Conservation (phyloP, 1,284 basidiomycete species). For the Sphagnurus paluster region DNA sequence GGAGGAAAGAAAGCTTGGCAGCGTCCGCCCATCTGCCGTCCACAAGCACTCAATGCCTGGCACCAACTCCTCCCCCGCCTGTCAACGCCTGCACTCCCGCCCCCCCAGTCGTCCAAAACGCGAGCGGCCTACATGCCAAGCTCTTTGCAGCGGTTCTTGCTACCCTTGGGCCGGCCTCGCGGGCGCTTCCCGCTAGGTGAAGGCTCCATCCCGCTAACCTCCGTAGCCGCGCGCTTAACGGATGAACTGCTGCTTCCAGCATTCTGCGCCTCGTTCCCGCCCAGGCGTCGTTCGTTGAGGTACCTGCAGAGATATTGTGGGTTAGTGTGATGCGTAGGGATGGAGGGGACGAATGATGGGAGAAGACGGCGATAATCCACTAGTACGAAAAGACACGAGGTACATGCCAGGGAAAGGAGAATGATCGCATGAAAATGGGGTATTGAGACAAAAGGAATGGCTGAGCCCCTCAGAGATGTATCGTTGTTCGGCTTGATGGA, state of each 20-base stretch:
- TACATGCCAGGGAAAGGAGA: too few species aligned
- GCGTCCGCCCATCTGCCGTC: background rate
- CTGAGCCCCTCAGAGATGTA: background rate
- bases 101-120: constrained; percentile 7
- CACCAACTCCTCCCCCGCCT: too few species aligned
- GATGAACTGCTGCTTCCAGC: constrained; percentile 4
- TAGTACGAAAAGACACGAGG: too few species aligned
- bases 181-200: constrained; percentile 40
- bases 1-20: too few species aligned
- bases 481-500: constrained; percentile 5
- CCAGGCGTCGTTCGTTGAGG: constrained; percentile 44
- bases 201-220: constrained; percentile 4
- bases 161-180: constrained; percentile 48
- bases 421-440: too few species aligned
- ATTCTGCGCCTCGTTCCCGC: constrained; percentile 31
- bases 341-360: background rate
- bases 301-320: constrained; percentile 31
- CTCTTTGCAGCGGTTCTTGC: constrained; percentile 38
- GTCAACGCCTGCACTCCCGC: too few species aligned
- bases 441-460: too few species aligned
- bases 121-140: too few species aligned
- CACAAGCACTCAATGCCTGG: too few species aligned
- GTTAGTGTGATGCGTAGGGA: too few species aligned
- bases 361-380: background rate
- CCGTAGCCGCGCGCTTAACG: constrained; percentile 10